These are phyloP conservation scores for Cercospora citrullina DNA, from an alignment of 2,329 filamentous ascomycete species.

Conservation along the genomic window DNA sequence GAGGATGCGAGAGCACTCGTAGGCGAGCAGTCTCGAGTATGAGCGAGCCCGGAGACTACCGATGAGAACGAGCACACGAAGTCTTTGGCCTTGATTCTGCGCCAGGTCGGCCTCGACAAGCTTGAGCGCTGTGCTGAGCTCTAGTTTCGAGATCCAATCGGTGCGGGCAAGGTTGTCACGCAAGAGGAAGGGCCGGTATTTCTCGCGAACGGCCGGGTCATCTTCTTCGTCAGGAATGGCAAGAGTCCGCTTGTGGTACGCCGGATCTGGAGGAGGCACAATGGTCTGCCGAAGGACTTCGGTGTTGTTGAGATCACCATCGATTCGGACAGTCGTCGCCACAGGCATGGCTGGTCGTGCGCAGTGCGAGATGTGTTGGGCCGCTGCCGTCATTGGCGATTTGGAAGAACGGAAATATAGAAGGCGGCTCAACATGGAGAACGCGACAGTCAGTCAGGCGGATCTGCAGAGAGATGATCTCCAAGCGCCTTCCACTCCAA, in stretches of 20 bases:
- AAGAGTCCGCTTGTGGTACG: slow-evolving; percentile 37
- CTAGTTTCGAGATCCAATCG: slow-evolving; percentile 60
- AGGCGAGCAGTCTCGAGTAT: slow-evolving; percentile 61
- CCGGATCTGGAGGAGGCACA: slow-evolving; percentile 19
- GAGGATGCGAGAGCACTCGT: slow-evolving; percentile 61
- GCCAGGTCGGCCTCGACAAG: slow-evolving; percentile 54
- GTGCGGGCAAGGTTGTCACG: slow-evolving; percentile 38
- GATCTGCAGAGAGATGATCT: not conserved
- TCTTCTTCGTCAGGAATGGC: slow-evolving; percentile 43
- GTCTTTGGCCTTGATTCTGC: slow-evolving; percentile 39
- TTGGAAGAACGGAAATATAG: not conserved
- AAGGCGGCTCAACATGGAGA: not conserved
- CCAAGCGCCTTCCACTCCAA: not conserved
- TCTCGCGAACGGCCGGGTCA: not conserved
- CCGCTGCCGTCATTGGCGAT: not conserved
- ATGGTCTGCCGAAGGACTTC: slow-evolving; percentile 23
- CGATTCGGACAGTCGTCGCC: not conserved
- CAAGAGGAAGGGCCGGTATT: slow-evolving; percentile 55
- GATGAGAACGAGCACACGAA: slow-evolving; percentile 62
- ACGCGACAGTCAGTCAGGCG: not conserved
- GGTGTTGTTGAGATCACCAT: slow-evolving; percentile 34
- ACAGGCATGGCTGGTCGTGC: not conserved
- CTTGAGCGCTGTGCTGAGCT: slow-evolving; percentile 55
- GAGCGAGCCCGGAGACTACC: slow-evolving; percentile 61
- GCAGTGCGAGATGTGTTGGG: not conserved